Conservation (phyloP, 495 filamentous ascomycete species). For the Penicillium paxilli region DNA sequence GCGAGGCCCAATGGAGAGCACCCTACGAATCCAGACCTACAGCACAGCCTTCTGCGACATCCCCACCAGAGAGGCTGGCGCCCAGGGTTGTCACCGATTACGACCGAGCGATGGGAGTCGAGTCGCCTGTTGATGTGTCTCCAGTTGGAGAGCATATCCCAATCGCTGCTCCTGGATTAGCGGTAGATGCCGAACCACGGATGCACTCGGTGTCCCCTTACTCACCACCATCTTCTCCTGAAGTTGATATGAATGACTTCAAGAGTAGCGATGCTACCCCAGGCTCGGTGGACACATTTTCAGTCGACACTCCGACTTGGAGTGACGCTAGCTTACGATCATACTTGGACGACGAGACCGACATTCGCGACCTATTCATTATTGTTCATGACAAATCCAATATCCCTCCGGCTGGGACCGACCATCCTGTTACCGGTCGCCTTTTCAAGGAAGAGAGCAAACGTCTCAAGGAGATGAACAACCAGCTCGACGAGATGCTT, state of each 20-base stretch:
- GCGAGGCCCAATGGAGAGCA: slow-evolving; percentile 23
- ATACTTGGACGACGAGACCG: slow-evolving; percentile 90
- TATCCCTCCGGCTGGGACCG: slow-evolving; percentile 68
- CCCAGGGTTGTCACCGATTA: slow-evolving; percentile 46
- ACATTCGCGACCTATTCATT: slow-evolving; percentile 85
- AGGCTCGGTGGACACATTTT: slow-evolving; percentile 43
- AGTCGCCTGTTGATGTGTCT: slow-evolving; percentile 77
- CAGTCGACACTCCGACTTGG: slow-evolving; percentile 61
- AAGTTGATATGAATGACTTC: slow-evolving; percentile 48
- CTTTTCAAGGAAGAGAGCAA: slow-evolving; percentile 85
- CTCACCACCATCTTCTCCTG: slow-evolving; percentile 67
- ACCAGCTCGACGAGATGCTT: slow-evolving; percentile 81
- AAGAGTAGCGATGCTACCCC: slow-evolving; percentile 32
- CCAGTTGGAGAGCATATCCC: slow-evolving; percentile 36
- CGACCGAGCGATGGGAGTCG: slow-evolving; percentile 61
- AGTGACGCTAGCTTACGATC: slow-evolving; percentile 79
- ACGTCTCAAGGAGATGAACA: slow-evolving; percentile 77
- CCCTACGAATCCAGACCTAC: slow-evolving; percentile 7
- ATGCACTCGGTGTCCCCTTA: slow-evolving; percentile 57
- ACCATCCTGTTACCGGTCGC: slow-evolving; percentile 79
- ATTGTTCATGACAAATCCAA: slow-evolving; percentile 90
- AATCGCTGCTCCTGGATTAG: slow-evolving; percentile 54
- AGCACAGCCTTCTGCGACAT: slow-evolving; percentile 26
- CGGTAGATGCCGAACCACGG: slow-evolving; percentile 64
- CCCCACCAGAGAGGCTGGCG: slow-evolving; percentile 35